Evolutionary conservation across 768 basidiomycete species (phyloP).

Genomic region (Neoboletus magnificus): DNA sequence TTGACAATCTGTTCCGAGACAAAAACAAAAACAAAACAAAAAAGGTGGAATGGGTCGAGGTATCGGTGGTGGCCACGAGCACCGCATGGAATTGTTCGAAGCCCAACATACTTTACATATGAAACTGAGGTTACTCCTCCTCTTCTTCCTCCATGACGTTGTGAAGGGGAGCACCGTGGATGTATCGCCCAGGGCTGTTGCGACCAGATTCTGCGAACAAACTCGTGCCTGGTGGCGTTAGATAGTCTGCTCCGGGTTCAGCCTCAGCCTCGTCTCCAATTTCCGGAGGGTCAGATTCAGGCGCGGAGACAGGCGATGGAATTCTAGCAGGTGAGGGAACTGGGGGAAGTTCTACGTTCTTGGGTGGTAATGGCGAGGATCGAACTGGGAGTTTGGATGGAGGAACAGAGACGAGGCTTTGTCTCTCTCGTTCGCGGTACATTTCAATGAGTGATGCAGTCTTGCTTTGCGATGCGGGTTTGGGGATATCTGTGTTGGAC

Average conservation of each 20-base stretch:
- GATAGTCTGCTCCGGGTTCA: slow-evolving; percentile 23
- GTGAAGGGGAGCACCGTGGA: slow-evolving; percentile 83
- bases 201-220: slow-evolving; percentile 48
- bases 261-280: slow-evolving; percentile 26
- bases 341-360: slow-evolving; percentile 6
- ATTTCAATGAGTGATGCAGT: slow-evolving; percentile 81
- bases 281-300: slow-evolving; percentile 25
- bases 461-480: slow-evolving; percentile 45
- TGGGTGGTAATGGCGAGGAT: slow-evolving; percentile 14
- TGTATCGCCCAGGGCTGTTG: slow-evolving; percentile 67
- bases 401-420: slow-evolving; percentile 10
- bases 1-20: slow-evolving; percentile 10
- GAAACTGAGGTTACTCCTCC: slow-evolving; percentile 40
- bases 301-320: slow-evolving; percentile 14
- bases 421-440: slow-evolving; percentile 72
- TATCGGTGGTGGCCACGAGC: slow-evolving; percentile 26
- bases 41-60: slow-evolving; percentile 11
- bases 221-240: slow-evolving; percentile 35
- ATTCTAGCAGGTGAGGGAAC: background rate
- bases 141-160: slow-evolving; percentile 85
- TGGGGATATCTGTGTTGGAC: slow-evolving; percentile 8
- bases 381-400: slow-evolving; percentile 38
- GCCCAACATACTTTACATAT: slow-evolving; percentile 22
- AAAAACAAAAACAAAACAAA: background rate
- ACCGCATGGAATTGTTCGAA: slow-evolving; percentile 4